A percentile compares a stretch with the other conserved stretches of the same genome.
These are phyloP conservation scores for Alternaria arborescens DNA, from an alignment of 2,329 filamentous ascomycete species.

Conservation along the genomic window DNA sequence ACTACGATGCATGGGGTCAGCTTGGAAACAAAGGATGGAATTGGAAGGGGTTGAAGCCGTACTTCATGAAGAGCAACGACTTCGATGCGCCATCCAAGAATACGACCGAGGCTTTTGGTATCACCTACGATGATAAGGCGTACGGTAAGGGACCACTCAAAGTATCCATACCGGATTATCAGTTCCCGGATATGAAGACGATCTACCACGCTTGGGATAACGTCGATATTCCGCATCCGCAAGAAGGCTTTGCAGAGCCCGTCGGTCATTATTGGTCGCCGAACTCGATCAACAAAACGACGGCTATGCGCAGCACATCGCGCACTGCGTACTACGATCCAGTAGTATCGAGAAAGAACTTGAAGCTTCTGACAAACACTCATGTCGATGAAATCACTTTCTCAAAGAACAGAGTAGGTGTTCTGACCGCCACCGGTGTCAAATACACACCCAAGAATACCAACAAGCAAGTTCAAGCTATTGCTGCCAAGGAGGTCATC, in stretches of 20 bases:
- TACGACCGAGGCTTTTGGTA: conserved; percentile 18
- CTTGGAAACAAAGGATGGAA: conserved; percentile 7
- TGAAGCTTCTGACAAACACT: conserved; percentile 16
- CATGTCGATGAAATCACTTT: conserved; percentile 18
- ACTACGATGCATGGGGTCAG: conserved; percentile 9
- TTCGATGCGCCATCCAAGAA: conserved; percentile 25
- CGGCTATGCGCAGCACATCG: conserved; percentile 13
- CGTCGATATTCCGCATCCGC: conserved; percentile 11
- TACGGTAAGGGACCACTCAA: conserved; percentile 16
- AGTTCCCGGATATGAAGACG: conserved; percentile 22
- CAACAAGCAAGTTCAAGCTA: conserved; percentile 23
- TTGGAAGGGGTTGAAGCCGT: conserved; percentile 13
- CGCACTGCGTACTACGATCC: conserved; percentile 26
- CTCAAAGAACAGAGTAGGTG: conserved; percentile 1
- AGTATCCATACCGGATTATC: conserved; percentile 19
- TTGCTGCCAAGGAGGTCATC: conserved; percentile 61
- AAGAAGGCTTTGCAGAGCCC: conserved; percentile 22
- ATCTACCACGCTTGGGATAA: conserved; percentile 14
- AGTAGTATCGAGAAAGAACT: conserved; percentile 16
- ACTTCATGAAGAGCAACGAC: conserved; percentile 17
- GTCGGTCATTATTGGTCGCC: conserved; percentile 40
- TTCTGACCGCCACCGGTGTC: conserved; percentile 12
- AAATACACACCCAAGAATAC: conserved; percentile 16
- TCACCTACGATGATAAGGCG: conserved; percentile 23
- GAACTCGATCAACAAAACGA: conserved; percentile 23